Conservation (phyloP, 257 asterid genomes). For the Salvia hispanica region DNA sequence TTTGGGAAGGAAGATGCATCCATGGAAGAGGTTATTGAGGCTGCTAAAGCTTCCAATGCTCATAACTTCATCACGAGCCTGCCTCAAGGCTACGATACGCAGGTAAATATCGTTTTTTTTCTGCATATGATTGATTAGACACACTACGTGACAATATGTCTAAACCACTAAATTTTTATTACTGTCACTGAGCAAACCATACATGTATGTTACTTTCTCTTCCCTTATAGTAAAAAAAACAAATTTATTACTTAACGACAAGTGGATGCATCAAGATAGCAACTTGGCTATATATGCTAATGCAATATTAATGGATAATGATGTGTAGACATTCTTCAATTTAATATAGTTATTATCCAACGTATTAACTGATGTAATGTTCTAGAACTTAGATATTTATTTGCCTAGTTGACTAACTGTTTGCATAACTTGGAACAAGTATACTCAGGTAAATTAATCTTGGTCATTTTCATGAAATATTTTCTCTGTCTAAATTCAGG, state of each 20-base stretch:
- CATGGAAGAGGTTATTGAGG: constrained; percentile 69
- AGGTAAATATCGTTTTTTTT: constrained; percentile 42
- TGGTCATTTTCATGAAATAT: not conserved
- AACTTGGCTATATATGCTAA: not conserved
- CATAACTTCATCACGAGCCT: constrained; percentile 78
- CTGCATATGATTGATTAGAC: too few species aligned
- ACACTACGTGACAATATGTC: too few species aligned
- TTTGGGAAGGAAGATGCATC: constrained; percentile 91
- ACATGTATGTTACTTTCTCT: not conserved
- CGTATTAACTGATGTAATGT: not conserved
- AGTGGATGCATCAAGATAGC: constrained; percentile 19
- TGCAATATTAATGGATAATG: not conserved
- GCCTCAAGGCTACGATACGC: constrained; percentile 92
- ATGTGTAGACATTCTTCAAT: not conserved
- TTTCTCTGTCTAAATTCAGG: constrained; percentile 43
- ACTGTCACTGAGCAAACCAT: not conserved
- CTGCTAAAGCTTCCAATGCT: constrained; percentile 93
- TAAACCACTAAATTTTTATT: not conserved
- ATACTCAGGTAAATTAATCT: not conserved
- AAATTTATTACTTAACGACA: not conserved
- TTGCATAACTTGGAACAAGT: too few species aligned
- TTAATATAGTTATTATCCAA: not conserved
- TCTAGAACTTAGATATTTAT: too few species aligned
- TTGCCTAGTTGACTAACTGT: constrained; percentile 14
- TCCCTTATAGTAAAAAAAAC: not conserved